Base-by-base conservation (phyloP, 2,329 filamentous ascomycete genomes). In the Nothomitra cinnamomea region DNA sequence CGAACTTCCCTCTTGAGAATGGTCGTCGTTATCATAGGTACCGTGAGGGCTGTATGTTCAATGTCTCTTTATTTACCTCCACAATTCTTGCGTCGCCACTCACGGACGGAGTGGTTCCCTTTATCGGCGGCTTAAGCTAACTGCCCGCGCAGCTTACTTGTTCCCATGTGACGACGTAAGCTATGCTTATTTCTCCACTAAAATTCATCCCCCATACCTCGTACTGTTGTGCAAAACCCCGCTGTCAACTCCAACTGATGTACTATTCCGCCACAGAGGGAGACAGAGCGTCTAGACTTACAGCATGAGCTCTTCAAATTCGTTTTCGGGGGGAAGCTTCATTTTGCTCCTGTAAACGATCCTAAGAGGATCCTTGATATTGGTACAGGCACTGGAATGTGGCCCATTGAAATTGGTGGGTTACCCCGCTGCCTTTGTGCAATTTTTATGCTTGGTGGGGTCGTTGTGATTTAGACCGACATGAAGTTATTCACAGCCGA, bases 341-440 rank as follows among this genome's bases (percentile, higher is more conserved):
- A 61, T 56, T 68, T 64, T 53, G 68, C 68, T 7, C 68, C 68
- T 8, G 54, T 68, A 53, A 57, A 62, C 15, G 56, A 64, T n/a
- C 67, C 68, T 3, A 61, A 60, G 38, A 63, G 60, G 47, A 64
- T 70, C 50, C 57, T 70, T 21, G 68, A 70, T 57, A 67, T 70
- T 55, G 68, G 68, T 38, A 69, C 66, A 7, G 68, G 68, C 24
- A 69, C 66, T 2, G 68, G 68, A 3, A 64, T 62, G 54, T 70
- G 68, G 68, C 66, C 66, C 15, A 62, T 66, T 43, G 65, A 69
- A 51, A 68, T 70, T 61, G 68, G 67, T 69, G 60, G 5, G 65
- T 41, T 3, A 21, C 28, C 8, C 8, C 47, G 45, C 15, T n/a
- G 4, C 17, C 42, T 41, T 25, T 6, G 22, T 55, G 19, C 47